These are phyloP conservation scores for Ballota nigra DNA, from an alignment of 257 asterid genomes.

Conservation along the genomic window DNA sequence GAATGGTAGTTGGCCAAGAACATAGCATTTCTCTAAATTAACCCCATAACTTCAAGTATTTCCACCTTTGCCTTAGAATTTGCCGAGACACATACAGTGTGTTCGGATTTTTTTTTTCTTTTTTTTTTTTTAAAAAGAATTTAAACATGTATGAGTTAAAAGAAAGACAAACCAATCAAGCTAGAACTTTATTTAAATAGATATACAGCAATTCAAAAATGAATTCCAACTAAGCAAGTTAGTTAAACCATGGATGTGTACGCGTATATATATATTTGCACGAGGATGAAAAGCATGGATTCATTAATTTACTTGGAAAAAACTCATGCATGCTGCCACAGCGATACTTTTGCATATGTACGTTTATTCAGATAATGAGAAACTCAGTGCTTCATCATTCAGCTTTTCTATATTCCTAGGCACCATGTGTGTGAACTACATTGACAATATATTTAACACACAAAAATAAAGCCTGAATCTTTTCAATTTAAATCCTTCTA, in stretches of 20 bases:
- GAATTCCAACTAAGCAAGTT: neutral
- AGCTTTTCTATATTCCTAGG: conserved; percentile 35
- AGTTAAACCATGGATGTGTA: neutral
- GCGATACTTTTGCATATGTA: conserved; percentile 39
- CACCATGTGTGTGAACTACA: conserved; percentile 66
- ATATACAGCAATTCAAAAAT: neutral
- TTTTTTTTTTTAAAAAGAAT: neutral
- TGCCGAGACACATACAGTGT: conserved; percentile 36
- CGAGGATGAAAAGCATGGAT: conserved; percentile 56
- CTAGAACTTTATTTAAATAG: neutral
- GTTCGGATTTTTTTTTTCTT: neutral
- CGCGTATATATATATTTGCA: conserved; percentile 15
- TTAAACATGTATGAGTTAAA: neutral
- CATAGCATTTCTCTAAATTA: neutral
- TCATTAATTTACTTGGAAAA: conserved; percentile 26
- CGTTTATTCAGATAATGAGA: conserved; percentile 40
- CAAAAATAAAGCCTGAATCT: neutral
- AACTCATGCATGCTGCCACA: conserved; percentile 34
- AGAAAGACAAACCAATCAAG: neutral
- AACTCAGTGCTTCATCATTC: conserved; percentile 27
- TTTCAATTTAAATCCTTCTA: neutral
- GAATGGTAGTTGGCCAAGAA: conserved; percentile 48
- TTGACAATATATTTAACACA: neutral
- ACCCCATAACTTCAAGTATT: conserved; percentile 20
- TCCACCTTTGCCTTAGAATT: conserved; percentile 41